Evolutionary conservation across 2,329 filamentous ascomycete species (phyloP).

Genomic region (Cladosporium sp.): DNA sequence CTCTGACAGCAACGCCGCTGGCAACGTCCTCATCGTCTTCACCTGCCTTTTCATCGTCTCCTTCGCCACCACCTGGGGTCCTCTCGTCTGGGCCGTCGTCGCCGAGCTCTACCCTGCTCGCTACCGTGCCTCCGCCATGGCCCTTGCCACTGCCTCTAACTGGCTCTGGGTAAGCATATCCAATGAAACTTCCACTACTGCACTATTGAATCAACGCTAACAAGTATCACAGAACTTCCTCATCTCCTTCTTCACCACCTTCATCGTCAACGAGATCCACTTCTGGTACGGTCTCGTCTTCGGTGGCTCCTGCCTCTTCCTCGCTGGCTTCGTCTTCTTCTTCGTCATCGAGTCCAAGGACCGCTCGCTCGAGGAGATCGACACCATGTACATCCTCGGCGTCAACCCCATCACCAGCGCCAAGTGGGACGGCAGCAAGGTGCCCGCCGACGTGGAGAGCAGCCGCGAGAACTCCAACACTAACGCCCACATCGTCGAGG

Average conservation of each 20-base stretch:
- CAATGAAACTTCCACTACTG: no score
- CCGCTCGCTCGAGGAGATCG: slow-evolving; percentile 72
- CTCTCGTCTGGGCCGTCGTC: slow-evolving; percentile 64
- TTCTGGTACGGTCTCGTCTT: slow-evolving; percentile 34
- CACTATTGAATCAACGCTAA: background rate
- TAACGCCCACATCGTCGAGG: no score
- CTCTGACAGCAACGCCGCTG: slow-evolving; percentile 41
- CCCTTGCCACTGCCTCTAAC: slow-evolving; percentile 58
- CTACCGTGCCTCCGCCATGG: slow-evolving; percentile 52
- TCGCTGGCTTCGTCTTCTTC: slow-evolving; percentile 58
- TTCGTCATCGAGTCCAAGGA: slow-evolving; percentile 73
- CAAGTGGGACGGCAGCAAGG: slow-evolving; percentile 30
- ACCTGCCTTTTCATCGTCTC: slow-evolving; percentile 64
- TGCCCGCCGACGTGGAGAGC: slow-evolving; percentile 21
- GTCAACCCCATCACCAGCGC: slow-evolving; percentile 28
- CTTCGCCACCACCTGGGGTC: slow-evolving; percentile 67
- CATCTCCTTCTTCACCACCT: slow-evolving; percentile 21
- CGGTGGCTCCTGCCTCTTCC: slow-evolving; percentile 28
- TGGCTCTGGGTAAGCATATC: no score
- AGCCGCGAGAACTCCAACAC: slow-evolving; percentile 19
- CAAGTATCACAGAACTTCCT: slow-evolving; percentile 34
- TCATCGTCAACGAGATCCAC: slow-evolving; percentile 31
- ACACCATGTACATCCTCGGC: slow-evolving; percentile 65
- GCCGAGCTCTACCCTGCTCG: slow-evolving; percentile 48
- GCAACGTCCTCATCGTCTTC: slow-evolving; percentile 62